Evolutionary conservation across 306 rosid genomes (phyloP).

Genomic region (Cucumis sativus): Cucumber_9930_V3 NC_026657.2:17920001-17920500

Average conservation of each 20-base stretch:
- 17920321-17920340: too few species aligned
- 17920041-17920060: conserved; percentile 29
- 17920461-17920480: too few species aligned
- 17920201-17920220: neutral
- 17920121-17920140: conserved; percentile 2
- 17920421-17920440: too few species aligned
- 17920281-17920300: neutral
- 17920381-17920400: too few species aligned
- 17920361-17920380: too few species aligned
- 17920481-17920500: too few species aligned
- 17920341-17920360: too few species aligned
- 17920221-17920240: neutral
- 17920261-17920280: neutral
- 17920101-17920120: neutral
- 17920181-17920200: neutral
- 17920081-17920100: conserved; percentile 9
- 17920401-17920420: too few species aligned
- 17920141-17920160: neutral
- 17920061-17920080: conserved; percentile 50
- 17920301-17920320: too few species aligned
- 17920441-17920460: too few species aligned
- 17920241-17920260: neutral
- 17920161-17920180: neutral
- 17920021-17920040: conserved; percentile 63
- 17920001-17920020: conserved; percentile 64